These are phyloP conservation scores for Scutellaria galericulata DNA, from an alignment of 257 asterid genomes.

Conservation along the genomic window DNA sequence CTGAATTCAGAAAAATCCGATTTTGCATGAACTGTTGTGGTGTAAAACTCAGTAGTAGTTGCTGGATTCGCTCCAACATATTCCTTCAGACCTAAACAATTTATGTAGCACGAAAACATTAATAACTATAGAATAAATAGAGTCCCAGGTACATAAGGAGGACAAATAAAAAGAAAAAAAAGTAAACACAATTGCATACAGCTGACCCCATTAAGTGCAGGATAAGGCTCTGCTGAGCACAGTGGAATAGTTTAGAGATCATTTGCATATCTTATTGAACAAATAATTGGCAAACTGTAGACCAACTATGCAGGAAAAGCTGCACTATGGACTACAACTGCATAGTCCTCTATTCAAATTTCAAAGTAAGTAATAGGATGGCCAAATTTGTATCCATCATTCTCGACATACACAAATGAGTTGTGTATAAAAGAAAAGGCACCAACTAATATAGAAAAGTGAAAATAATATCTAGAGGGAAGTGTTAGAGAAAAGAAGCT, in stretches of 20 bases:
- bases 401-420: constrained; percentile 3
- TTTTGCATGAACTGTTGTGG: constrained; percentile 61
- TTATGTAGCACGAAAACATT: constrained; percentile 31
- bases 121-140: constrained; percentile 14
- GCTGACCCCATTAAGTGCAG: constrained; percentile 11
- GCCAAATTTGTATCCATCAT: neutral
- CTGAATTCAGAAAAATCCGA: constrained; percentile 56
- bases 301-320: neutral
- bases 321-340: neutral
- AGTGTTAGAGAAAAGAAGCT: neutral
- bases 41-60: constrained; percentile 47
- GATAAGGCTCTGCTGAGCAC: constrained; percentile 1
- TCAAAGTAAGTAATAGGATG: neutral
- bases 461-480: neutral
- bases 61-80: constrained; percentile 92
- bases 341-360: neutral
- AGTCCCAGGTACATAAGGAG: constrained; percentile 24
- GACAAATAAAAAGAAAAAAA: neutral
- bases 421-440: neutral
- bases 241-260: neutral
- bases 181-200: neutral
- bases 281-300: neutral
- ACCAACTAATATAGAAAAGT: neutral
- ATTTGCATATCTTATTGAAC: neutral
- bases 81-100: constrained; percentile 82